Evolutionary conservation across 2,329 filamentous ascomycete species (phyloP).

Genomic region (Fusarium sororula): DNA sequence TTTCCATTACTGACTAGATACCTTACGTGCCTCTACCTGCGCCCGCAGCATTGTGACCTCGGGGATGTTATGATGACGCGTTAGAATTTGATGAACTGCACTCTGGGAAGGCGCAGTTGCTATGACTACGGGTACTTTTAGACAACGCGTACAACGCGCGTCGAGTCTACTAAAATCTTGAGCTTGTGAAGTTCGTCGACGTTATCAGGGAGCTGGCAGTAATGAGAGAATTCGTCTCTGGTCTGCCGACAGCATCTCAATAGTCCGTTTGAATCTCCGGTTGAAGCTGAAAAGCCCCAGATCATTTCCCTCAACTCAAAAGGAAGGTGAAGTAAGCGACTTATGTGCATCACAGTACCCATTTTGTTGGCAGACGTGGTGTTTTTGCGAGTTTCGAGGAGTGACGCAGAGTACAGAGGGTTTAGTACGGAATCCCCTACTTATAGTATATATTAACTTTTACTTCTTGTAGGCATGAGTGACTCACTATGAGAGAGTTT

Average conservation of each 20-base stretch:
- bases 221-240: background rate
- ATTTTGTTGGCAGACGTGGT: background rate
- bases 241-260: constrained; percentile 11
- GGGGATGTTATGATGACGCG: too few species aligned
- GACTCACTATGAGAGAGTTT: background rate
- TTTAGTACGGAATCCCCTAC: background rate
- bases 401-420: too few species aligned
- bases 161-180: constrained; percentile 5
- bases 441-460: background rate
- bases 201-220: background rate
- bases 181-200: background rate
- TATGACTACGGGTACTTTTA: too few species aligned
- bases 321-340: background rate
- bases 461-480: background rate
- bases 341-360: background rate
- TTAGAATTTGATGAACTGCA: too few species aligned
- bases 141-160: background rate
- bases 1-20: too few species aligned
- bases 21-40: too few species aligned
- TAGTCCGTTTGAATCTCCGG: background rate
- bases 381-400: background rate
- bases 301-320: constrained; percentile 23
- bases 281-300: background rate
- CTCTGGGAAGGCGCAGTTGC: too few species aligned
- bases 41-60: too few species aligned